Evolutionary conservation across 2,329 filamentous ascomycete species (phyloP).

Genomic region (Phaeosphaeria sp.): DNA sequence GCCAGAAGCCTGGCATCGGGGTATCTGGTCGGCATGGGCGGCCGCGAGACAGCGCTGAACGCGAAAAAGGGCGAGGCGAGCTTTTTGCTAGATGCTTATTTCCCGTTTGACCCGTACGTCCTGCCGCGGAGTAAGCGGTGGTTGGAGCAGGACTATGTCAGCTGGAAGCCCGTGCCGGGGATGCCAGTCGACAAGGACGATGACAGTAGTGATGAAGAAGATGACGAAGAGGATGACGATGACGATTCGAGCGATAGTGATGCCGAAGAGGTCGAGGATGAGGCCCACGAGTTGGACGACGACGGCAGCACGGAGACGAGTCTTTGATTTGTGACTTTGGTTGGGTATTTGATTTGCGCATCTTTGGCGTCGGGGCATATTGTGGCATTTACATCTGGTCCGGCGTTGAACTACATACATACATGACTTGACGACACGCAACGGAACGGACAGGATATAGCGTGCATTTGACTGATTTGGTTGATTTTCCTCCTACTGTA

Average conservation of each 20-base stretch:
- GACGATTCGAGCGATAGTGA: conserved; percentile 2
- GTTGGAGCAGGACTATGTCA: conserved; percentile 68
- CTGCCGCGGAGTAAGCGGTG: conserved; percentile 85
- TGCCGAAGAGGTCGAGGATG: not conserved
- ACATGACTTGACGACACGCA: not conserved
- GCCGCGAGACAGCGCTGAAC: conserved; percentile 61
- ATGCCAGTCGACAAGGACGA: conserved; percentile 48
- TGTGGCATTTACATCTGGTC: not conserved
- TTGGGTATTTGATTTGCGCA: too few relatives aligned
- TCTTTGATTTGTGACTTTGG: not conserved
- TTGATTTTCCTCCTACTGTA: too few relatives aligned
- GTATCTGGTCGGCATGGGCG: conserved; percentile 51
- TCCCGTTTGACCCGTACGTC: conserved; percentile 96
- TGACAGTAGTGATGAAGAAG: conserved; percentile 36
- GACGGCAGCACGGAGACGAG: conserved; percentile 12
- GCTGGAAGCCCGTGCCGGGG: conserved; percentile 47
- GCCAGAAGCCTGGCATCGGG: conserved; percentile 70
- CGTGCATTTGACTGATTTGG: not conserved
- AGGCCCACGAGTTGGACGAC: conserved; percentile 9
- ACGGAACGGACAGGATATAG: not conserved
- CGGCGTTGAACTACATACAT: too few relatives aligned
- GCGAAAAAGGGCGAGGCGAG: conserved; percentile 73
- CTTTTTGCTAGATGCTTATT: conserved; percentile 90
- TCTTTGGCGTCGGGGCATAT: not conserved
- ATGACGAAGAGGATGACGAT: conserved; percentile 18